Conservation (phyloP, 495 filamentous ascomycete genomes). For the Neurospora hispaniola region DNA sequence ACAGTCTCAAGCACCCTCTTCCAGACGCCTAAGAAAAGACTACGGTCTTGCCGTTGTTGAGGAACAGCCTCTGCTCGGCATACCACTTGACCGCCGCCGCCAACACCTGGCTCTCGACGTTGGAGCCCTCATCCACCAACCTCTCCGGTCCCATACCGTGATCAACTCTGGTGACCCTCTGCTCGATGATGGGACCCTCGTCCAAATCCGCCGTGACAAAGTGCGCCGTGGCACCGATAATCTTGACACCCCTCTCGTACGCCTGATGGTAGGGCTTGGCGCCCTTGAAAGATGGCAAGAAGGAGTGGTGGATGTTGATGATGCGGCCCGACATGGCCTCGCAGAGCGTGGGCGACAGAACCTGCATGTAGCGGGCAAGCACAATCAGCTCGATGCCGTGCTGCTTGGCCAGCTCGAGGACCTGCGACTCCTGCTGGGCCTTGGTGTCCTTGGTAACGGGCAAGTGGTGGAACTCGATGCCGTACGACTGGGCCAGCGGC, state of each 20-base stretch:
- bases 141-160: conserved; percentile 61
- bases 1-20: not conserved
- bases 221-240: conserved; percentile 67
- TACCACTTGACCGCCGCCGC: conserved; percentile 65
- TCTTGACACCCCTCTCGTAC: conserved; percentile 67
- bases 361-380: conserved; percentile 74
- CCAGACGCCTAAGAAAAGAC: conserved; percentile 42
- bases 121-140: conserved; percentile 61
- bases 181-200: conserved; percentile 72
- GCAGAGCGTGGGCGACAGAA: conserved; percentile 61
- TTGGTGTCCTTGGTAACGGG: conserved; percentile 63
- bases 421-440: conserved; percentile 50
- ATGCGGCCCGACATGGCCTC: conserved; percentile 61
- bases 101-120: conserved; percentile 64
- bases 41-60: conserved; percentile 65
- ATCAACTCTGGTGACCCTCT: conserved; percentile 58
- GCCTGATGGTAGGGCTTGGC: conserved; percentile 77
- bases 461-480: conserved; percentile 61
- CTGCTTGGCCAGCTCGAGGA: conserved; percentile 53
- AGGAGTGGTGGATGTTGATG: conserved; percentile 77
- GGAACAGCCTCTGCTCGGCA: conserved; percentile 56
- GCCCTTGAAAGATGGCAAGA: conserved; percentile 70
- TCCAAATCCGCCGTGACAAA: conserved; percentile 68
- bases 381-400: conserved; percentile 62
- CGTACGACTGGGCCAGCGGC: conserved; percentile 54